Evolutionary conservation across 2,329 filamentous ascomycete genomes (phyloP).

Genomic region (Thyridium curvatum): DNA sequence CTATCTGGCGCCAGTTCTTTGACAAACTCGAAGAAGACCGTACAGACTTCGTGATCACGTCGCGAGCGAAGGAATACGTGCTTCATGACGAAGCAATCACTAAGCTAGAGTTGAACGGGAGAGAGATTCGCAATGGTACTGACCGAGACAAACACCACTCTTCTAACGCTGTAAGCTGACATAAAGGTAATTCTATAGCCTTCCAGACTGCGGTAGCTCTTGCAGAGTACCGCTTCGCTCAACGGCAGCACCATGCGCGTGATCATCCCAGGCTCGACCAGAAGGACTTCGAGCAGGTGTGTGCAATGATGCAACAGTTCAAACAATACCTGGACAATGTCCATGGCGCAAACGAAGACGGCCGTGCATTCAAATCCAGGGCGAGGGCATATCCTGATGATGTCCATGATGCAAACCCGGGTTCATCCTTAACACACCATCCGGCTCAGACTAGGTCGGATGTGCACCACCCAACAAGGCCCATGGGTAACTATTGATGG

Average conservation of each 20-base stretch:
- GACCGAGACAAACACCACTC: neutral
- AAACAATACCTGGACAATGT: conserved; percentile 16
- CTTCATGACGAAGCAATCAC: neutral
- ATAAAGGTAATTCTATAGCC: conserved; percentile 4
- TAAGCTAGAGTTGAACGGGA: conserved; percentile 11
- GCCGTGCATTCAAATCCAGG: no score
- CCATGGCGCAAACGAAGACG: conserved; percentile 3
- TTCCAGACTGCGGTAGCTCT: conserved; percentile 24
- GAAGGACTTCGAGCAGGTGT: conserved; percentile 17
- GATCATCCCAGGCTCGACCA: conserved; percentile 1
- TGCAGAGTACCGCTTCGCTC: conserved; percentile 11
- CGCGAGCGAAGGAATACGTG: conserved; percentile 3
- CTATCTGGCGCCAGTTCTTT: conserved; percentile 6
- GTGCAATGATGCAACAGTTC: conserved; percentile 19
- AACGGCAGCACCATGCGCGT: no score
- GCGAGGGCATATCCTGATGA: no score
- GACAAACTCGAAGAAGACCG: conserved; percentile 4
- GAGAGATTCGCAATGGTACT: conserved; percentile 19
- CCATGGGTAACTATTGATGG: no score
- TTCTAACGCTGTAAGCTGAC: neutral
- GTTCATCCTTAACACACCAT: no score
- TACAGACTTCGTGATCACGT: neutral
- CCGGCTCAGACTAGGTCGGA: no score
- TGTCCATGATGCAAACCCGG: no score
- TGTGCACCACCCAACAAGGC: no score